A percentile compares a stretch with the other conserved stretches of the same genome.
Conservation (phyloP, 1,139 yeast species). For the Martiniozyma asiatica region DNA sequence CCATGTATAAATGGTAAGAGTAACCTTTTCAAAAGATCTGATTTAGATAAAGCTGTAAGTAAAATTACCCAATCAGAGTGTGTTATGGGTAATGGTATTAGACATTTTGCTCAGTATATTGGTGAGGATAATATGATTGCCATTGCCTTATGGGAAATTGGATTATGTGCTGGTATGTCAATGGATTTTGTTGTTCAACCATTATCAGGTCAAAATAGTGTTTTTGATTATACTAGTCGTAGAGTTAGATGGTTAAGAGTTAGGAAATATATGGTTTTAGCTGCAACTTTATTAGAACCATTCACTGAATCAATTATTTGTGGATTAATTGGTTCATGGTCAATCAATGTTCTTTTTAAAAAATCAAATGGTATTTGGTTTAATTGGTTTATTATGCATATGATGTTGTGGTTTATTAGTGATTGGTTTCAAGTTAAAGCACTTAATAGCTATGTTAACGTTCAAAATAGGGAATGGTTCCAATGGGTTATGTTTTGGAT, state of each 20-base stretch:
- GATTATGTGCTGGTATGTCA: constrained; percentile 66
- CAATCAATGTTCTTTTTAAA: constrained; percentile 35
- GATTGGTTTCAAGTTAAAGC: constrained; percentile 51
- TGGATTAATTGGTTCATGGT: constrained; percentile 57
- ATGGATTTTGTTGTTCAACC: constrained; percentile 79
- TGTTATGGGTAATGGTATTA: constrained; percentile 37
- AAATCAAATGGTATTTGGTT: constrained; percentile 11
- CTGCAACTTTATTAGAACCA: constrained; percentile 80
- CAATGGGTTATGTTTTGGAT: constrained; percentile 40
- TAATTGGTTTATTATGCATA: constrained; percentile 37
- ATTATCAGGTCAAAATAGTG: constrained; percentile 35
- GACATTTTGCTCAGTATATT: constrained; percentile 66
- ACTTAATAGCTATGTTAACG: constrained; percentile 24
- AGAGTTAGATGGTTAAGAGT: constrained; percentile 81
- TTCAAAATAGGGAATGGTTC: constrained; percentile 3
- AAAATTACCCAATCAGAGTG: constrained; percentile 14
- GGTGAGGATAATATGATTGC: constrained; percentile 95
- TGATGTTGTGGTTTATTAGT: constrained; percentile 47
- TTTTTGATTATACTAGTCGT: constrained; percentile 49
- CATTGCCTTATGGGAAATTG: constrained; percentile 69
- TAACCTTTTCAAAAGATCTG: constrained; percentile 61
- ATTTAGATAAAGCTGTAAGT: constrained; percentile 53
- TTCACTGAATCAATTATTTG: constrained; percentile 67
- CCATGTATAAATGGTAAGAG: constrained; percentile 95
- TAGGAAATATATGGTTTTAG: constrained; percentile 78